Evolutionary conservation across 2,329 filamentous ascomycete species (phyloP).

Genomic region (Coniochaeta prunicola): DNA sequence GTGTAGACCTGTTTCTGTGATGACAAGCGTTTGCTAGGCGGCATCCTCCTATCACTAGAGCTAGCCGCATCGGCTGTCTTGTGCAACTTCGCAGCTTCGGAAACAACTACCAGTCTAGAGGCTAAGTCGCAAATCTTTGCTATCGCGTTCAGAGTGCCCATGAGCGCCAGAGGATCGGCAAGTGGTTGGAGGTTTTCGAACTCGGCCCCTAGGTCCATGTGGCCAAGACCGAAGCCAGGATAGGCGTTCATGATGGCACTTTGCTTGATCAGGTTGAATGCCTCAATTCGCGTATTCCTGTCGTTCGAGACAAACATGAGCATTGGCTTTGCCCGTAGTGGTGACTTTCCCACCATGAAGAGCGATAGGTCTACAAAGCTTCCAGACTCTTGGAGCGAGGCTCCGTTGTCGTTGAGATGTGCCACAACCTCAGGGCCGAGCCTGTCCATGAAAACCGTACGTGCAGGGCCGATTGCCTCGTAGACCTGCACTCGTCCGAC

Average conservation of each 20-base stretch:
- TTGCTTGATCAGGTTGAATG: slow-evolving; percentile 4
- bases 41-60: too few relatives aligned
- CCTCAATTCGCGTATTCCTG: neutral
- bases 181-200: slow-evolving; percentile 6
- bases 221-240: slow-evolving; percentile 5
- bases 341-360: slow-evolving; percentile 6
- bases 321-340: slow-evolving; percentile 1
- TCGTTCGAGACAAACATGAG: slow-evolving; percentile 7
- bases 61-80: too few relatives aligned
- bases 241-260: slow-evolving; percentile 5
- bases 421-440: neutral
- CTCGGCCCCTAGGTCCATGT: slow-evolving; percentile 5
- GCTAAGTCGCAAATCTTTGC: too few relatives aligned
- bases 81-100: too few relatives aligned
- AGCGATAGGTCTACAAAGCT: slow-evolving; percentile 3
- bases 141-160: too few relatives aligned
- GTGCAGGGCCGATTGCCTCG: slow-evolving; percentile 5
- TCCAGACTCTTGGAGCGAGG: neutral
- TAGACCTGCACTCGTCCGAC: neutral
- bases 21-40: too few relatives aligned
- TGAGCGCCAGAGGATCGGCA: too few relatives aligned
- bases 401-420: slow-evolving; percentile 4
- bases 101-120: too few relatives aligned
- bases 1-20: neutral
- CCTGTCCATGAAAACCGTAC: neutral